These are phyloP conservation scores for Candida xyloterini DNA, from an alignment of 805 yeast genomes.

Conservation along the genomic window DNA sequence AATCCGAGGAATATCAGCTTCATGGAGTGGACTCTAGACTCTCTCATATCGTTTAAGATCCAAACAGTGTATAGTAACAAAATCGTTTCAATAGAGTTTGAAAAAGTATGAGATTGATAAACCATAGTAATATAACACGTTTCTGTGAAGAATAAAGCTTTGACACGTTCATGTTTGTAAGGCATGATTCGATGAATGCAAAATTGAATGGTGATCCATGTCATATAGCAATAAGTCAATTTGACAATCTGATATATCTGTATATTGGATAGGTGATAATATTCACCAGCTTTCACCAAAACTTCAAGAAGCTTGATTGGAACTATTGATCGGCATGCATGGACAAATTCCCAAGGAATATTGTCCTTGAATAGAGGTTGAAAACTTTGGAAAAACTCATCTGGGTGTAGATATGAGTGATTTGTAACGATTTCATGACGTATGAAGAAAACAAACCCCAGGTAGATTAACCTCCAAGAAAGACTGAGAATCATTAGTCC, in stretches of 20 bases:
- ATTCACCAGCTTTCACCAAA: slow-evolving; percentile 39
- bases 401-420: slow-evolving; percentile 92
- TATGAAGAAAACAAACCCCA: slow-evolving; percentile 41
- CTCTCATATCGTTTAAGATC: slow-evolving; percentile 39
- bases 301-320: slow-evolving; percentile 77
- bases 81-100: slow-evolving; percentile 78
- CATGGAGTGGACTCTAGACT: neutral
- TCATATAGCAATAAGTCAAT: slow-evolving; percentile 37
- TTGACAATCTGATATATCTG: slow-evolving; percentile 53
- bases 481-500: slow-evolving; percentile 1
- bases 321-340: slow-evolving; percentile 60
- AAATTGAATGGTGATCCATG: slow-evolving; percentile 34
- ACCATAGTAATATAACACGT: slow-evolving; percentile 70
- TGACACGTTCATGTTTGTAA: slow-evolving; percentile 32
- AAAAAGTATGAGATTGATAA: slow-evolving; percentile 82
- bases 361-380: slow-evolving; percentile 60
- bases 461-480: slow-evolving; percentile 47
- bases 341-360: slow-evolving; percentile 82
- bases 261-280: slow-evolving; percentile 39
- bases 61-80: slow-evolving; percentile 50
- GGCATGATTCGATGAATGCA: slow-evolving; percentile 33
- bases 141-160: slow-evolving; percentile 47
- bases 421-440: slow-evolving; percentile 59
- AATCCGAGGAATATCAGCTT: slow-evolving; percentile 41
- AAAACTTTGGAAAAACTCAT: slow-evolving; percentile 92